phyloP scores from a whole-genome alignment of 2,329 filamentous ascomycete genomes.

The Hawksworthiomyces lignivorus region DNA sequence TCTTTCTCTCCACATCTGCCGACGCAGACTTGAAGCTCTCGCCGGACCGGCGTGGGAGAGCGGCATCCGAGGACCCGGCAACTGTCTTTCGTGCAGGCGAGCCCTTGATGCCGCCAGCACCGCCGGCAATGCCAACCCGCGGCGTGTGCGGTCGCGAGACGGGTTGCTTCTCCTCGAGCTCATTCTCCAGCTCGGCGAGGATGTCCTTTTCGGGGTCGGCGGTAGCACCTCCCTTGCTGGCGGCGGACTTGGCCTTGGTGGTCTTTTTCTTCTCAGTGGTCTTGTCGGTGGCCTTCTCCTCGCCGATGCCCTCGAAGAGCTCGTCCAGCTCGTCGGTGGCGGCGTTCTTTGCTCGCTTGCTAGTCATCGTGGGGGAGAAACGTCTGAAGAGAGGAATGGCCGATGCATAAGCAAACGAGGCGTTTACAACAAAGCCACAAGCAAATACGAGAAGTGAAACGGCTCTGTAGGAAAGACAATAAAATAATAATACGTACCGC shows the following conservation, averaged over 20 bases:
- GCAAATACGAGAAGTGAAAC: too few species aligned
- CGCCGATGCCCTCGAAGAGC: constrained; percentile 55
- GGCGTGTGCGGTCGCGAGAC: constrained; percentile 74
- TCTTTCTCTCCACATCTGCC: constrained; percentile 53
- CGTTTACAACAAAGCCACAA: too few species aligned
- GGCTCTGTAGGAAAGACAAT: too few species aligned
- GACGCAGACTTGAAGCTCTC: constrained; percentile 19
- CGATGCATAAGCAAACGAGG: too few species aligned
- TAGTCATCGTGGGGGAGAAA: constrained; percentile 40
- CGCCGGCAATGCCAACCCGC: constrained; percentile 45
- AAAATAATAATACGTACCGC: too few species aligned
- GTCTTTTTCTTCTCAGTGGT: constrained; percentile 47
- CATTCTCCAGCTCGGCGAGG: constrained; percentile 76
- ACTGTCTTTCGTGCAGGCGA: constrained; percentile 44
- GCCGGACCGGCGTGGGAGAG: constrained; percentile 20
- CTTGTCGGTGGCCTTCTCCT: constrained; percentile 42
- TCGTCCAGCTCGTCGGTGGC: constrained; percentile 58
- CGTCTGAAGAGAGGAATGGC: too few species aligned
- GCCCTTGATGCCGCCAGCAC: constrained; percentile 33
- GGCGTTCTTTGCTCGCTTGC: constrained; percentile 45
- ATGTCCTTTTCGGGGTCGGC: constrained; percentile 58
- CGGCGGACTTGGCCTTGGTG: constrained; percentile 26
- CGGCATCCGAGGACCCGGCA: constrained; percentile 41
- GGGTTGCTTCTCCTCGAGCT: constrained; percentile 63
- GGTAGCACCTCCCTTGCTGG: constrained; percentile 34